Conservation (phyloP, 768 basidiomycete species). For the Suillus cothurnatus region DNA sequence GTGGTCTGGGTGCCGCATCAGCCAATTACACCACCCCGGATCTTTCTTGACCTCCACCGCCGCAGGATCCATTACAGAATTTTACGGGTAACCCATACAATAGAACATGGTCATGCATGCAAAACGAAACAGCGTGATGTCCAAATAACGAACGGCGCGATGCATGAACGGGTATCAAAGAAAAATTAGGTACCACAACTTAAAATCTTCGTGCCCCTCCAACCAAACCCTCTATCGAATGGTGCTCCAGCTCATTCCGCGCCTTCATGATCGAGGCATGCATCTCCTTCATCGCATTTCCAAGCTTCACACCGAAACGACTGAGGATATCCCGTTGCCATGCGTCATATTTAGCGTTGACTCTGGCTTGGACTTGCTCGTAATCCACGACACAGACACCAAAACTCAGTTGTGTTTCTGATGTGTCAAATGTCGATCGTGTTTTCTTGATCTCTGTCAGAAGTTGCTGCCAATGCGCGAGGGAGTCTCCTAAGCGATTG, state of each 20-base stretch:
- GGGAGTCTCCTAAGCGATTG: constrained; percentile 90
- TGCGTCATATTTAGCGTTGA: constrained; percentile 97
- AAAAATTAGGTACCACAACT: background rate
- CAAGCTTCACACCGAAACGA: constrained; percentile 90
- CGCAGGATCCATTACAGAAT: constrained; percentile 1
- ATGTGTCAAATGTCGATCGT: constrained; percentile 94
- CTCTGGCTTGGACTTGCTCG: constrained; percentile 95
- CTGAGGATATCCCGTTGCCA: constrained; percentile 97
- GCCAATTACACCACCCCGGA: too few relatives aligned
- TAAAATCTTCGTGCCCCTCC: constrained; percentile 37
- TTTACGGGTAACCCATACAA: constrained; percentile 1
- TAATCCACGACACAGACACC: constrained; percentile 96
- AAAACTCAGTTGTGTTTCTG: constrained; percentile 89
- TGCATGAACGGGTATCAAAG: constrained; percentile 3
- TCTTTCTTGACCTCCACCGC: too few relatives aligned
- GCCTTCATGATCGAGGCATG: constrained; percentile 92
- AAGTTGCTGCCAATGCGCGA: constrained; percentile 93
- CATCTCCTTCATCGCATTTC: constrained; percentile 97
- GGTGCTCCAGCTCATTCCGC: constrained; percentile 92
- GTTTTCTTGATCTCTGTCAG: constrained; percentile 97
- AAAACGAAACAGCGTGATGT: constrained; percentile 4
- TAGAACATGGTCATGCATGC: background rate
- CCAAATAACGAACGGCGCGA: constrained; percentile 2
- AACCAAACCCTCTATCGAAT: constrained; percentile 91
- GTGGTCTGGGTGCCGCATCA: too few relatives aligned